phyloP scores from a whole-genome alignment of 768 basidiomycete genomes.

The Mycena venus region DNA sequence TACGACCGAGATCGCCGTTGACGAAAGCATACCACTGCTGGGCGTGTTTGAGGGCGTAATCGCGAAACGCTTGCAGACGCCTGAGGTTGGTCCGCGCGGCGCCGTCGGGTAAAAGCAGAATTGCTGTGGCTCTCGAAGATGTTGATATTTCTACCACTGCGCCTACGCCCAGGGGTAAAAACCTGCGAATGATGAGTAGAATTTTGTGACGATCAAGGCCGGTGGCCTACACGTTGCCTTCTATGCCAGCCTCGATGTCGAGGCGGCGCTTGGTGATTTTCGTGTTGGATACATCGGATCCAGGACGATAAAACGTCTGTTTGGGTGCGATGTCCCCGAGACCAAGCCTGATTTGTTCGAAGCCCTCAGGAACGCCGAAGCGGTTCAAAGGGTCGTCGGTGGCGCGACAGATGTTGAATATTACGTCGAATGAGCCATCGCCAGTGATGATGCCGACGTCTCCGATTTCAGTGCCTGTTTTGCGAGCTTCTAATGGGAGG shows the following conservation, averaged over 20 bases:
- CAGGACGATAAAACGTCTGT: not conserved
- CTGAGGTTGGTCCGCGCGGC: conserved; percentile 12
- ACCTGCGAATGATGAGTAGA: not conserved
- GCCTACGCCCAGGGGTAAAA: not conserved
- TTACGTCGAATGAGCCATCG: conserved; percentile 26
- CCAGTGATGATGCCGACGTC: conserved; percentile 31
- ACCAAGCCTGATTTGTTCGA: conserved; percentile 10
- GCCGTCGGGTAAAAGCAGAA: conserved; percentile 28
- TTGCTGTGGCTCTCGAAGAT: conserved; percentile 2
- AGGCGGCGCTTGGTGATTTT: conserved; percentile 9
- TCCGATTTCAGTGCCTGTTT: conserved; percentile 15
- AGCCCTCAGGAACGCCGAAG: conserved; percentile 25
- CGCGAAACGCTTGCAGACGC: not conserved
- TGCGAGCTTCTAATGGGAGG: not conserved
- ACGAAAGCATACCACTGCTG: conserved; percentile 27
- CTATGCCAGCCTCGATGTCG: not conserved
- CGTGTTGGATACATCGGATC: conserved; percentile 14
- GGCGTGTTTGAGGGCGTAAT: conserved; percentile 24
- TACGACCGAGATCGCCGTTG: conserved; percentile 1
- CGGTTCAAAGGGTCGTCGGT: conserved; percentile 26
- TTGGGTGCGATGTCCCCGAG: not conserved
- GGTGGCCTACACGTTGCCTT: conserved; percentile 5
- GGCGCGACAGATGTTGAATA: conserved; percentile 34
- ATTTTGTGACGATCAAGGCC: not conserved
- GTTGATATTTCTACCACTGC: conserved; percentile 19